Base-by-base conservation (phyloP, 352 stramenopile species). In the Pythium monospermum region DNA sequence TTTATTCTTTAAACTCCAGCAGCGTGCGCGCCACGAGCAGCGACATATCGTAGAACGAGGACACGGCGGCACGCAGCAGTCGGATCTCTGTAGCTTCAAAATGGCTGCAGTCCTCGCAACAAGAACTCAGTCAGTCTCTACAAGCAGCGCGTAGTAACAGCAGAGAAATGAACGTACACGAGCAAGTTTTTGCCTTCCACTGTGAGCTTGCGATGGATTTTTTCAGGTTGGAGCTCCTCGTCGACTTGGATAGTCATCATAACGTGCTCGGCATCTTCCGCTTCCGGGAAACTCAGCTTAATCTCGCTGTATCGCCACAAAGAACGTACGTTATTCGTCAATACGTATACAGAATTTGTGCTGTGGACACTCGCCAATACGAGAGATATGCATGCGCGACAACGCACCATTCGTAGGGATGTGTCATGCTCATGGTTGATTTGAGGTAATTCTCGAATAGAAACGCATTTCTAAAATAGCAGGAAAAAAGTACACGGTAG, bases 1-100 rank as follows among this genome's bases (percentile, higher is more conserved):
- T 83, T 73, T 89, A 85, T 73, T 89, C 75, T 52, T 92, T 90
- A 53, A 94, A 94, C 61, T 94, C 83, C 35, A 94, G 68, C 45
- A 92, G 68, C 46, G 80, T 90, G 21, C 81, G 77, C 19, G 78
- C 60, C 15, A 83, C 64, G 40, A 94, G 63, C 32, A 90, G 59
- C 23, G 72, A 69, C 81, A 94, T 94, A 45, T 94, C 83, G 56
- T 92, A 94, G 55, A 90, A 94, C 8, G 83, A 94, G 23, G 81
- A 88, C 36, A 91, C 83, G 4, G 83, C 83, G 18, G 83, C 83
- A 44, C 83, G 83, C 53, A 94, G 64, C 51, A 94, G 61, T 44
- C 83, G 81, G 48, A 91, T 83, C 59, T 94, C 83, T 40, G 76
- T 90, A 23, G 83, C 80, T 52, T 87, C 62, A 55, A 92, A 91